Base-by-base conservation (phyloP, 2,329 filamentous ascomycete genomes). In the Raffaelea albimanens region DNA sequence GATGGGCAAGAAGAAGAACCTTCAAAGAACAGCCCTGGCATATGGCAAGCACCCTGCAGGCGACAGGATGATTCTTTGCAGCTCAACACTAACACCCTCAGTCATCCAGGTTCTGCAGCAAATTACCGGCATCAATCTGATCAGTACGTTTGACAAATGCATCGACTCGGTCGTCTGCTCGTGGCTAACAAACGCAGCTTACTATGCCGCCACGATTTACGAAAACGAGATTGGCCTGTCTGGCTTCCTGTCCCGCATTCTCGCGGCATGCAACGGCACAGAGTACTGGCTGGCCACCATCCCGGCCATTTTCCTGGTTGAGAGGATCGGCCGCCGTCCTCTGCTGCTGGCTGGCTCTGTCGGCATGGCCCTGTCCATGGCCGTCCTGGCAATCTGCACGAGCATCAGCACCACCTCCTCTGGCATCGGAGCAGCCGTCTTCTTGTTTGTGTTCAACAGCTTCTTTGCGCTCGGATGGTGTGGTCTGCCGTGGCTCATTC, bases 271-370 rank as follows among this genome's bases (percentile, higher is more conserved):
- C 55, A 78, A 53, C 46, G 59, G 58, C 1, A 55, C 61, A 33
- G 56, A 52, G 42, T 64, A 63, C 48, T 49, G 63, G 25, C 29
- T 53, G 3, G 49, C 51, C 0, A 48, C 51, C 2, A 48, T 45
- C 23, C 44, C 46, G 2, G 44, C 52, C 13, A 46, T 48, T 44
- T 45, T 50, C 22, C 33, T 54, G 10, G 78, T 84, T 25, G 83
- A 87, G 60, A 74, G 82, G 41, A 85, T 83, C 54, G 83, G 83
- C 38, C 75, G 83, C 46, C 82, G 82, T 55, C 80, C 82, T 67
- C 67, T 87, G 48, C 72, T 87, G 57, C 80, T 86, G 47, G 68
- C 80, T 33, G 83, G 83, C 56, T 81, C 73, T 33, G 63, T 80
- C 34, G 83, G 83, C 29, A 86, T 86, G 76, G 78, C 74, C 4